These are phyloP conservation scores for Chimonanthus salicifolius DNA, from an alignment of 164 flowering plant genomes.

Conservation along the genomic window DNA sequence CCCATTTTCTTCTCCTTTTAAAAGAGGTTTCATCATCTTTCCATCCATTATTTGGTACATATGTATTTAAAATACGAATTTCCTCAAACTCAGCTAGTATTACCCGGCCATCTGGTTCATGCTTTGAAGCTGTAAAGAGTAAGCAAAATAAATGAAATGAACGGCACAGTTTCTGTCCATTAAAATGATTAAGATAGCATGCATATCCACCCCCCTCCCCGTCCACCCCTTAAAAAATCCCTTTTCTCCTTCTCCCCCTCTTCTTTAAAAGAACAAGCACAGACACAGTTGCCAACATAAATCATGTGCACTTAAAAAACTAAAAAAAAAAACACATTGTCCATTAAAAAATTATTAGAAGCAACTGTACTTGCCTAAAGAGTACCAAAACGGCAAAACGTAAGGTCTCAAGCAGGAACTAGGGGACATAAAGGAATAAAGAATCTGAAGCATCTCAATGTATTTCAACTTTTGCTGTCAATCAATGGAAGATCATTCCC, in stretches of 20 bases:
- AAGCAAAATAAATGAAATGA: constrained; percentile 4
- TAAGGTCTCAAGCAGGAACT: neutral
- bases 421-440: neutral
- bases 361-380: neutral
- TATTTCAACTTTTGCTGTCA: neutral
- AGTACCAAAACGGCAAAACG: neutral
- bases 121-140: constrained; percentile 57
- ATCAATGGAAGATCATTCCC: neutral
- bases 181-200: neutral
- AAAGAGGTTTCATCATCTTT: constrained; percentile 90
- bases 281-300: neutral
- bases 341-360: neutral
- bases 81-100: constrained; percentile 88
- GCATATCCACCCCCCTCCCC: neutral
- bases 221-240: no score
- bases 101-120: constrained; percentile 93
- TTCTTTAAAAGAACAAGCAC: no score
- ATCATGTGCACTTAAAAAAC: neutral
- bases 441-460: neutral
- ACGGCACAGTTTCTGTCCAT: neutral
- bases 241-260: no score
- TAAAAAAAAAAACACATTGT: no score
- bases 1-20: constrained; percentile 96
- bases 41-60: constrained; percentile 97
- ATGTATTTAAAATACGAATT: constrained; percentile 71